Conservation (phyloP, 2,329 filamentous ascomycete genomes). For the Venturia oleaginea region DNA sequence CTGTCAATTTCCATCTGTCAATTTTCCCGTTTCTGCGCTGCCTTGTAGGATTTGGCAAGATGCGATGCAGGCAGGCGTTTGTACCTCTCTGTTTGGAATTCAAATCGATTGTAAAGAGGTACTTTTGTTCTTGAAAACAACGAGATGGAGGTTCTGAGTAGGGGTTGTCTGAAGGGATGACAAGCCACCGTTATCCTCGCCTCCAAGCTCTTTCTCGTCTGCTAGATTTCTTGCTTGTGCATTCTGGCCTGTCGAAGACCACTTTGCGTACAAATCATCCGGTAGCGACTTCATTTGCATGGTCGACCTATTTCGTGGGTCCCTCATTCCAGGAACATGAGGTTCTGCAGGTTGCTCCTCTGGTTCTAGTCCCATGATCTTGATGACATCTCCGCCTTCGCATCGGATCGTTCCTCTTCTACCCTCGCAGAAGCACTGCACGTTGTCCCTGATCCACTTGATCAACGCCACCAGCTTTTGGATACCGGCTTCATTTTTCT, state of each 20-base stretch:
- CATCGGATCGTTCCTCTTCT: background rate
- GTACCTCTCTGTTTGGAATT: too few species aligned
- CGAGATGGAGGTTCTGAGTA: too few species aligned
- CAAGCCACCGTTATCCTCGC: background rate
- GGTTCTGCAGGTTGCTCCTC: background rate
- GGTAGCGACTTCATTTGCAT: slow-evolving; percentile 15
- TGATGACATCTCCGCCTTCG: background rate
- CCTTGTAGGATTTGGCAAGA: too few species aligned
- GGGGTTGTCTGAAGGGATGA: too few species aligned
- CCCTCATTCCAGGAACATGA: background rate
- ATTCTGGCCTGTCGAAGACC: slow-evolving; percentile 17
- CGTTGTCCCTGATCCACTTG: slow-evolving; percentile 13
- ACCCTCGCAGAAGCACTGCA: slow-evolving; percentile 15
- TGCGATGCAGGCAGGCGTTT: too few species aligned
- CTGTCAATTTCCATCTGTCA: too few species aligned
- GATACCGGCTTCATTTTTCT: slow-evolving; percentile 14
- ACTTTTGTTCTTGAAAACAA: too few species aligned
- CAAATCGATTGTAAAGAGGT: too few species aligned
- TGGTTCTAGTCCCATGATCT: background rate
- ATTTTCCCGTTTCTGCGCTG: too few species aligned
- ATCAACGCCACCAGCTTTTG: slow-evolving; percentile 14
- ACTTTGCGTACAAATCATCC: slow-evolving; percentile 16
- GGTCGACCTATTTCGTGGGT: slow-evolving; percentile 12
- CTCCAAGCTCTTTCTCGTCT: background rate
- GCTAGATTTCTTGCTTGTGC: background rate